Evolutionary conservation across 2,329 filamentous ascomycete species (phyloP), one percentile per base, ranked within the genome.

Genomic region (Elsinoe necatrix): DNA sequence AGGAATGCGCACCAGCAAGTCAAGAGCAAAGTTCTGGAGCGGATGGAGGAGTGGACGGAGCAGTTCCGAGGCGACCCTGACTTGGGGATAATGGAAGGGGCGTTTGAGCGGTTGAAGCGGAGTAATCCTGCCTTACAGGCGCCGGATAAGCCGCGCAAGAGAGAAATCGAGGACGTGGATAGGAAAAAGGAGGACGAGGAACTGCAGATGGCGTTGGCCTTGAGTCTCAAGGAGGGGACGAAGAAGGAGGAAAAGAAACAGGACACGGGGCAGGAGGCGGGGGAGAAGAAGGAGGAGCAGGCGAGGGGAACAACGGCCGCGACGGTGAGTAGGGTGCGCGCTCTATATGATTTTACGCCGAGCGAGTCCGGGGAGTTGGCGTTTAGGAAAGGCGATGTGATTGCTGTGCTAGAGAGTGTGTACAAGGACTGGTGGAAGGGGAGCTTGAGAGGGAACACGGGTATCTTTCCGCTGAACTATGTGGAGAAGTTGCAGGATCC

Each of bases 391-490:
- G 92, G 93, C 25, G 93, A 98, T 69, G 86, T 97, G 39, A 98
- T 98, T 70, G 92, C 93, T 1, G 93, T 98, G 14, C 78, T 98
- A 39, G 93, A 97, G 72, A 96, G 91, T 1, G 93, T 97, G 1
- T 98, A 95, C 75, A 98, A 97, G 72, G 93, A 98, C 71, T 98
- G 93, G 93, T 98, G 93, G 93, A 92, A 95, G 65, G 93, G 93
- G 1, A 95, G 91, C 41, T 76, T 98, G 58, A 84, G 91, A 68
- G 93, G 93, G 18, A 89, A 96, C 71, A 96, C 90, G 5, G 93
- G 93, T 64, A 98, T 98, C 62, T 98, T 98, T 72, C 93, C 93
- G 5, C 80, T 98, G 62, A 98, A 98, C 74, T 98, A 98, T 67
- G 93, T 98, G 14, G 93, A 98, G 75, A 98, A 98, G 72, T 77